phyloP scores from a whole-genome alignment of 805 yeast genomes.

The Yamadazyma olivae region DNA sequence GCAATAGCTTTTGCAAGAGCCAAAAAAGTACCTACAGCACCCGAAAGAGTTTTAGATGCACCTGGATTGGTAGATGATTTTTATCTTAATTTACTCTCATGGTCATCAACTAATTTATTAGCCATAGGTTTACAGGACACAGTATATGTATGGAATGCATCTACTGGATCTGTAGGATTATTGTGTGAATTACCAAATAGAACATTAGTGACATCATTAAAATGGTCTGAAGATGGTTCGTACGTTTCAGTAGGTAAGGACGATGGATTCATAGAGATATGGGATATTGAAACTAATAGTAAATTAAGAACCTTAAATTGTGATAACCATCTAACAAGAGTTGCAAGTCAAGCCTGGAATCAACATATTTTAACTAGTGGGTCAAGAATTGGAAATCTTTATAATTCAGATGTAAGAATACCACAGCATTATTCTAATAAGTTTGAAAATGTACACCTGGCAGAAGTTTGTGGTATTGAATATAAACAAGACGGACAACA shows the following conservation, averaged over 20 bases:
- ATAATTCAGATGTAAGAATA: conserved; percentile 86
- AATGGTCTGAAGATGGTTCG: conserved; percentile 90
- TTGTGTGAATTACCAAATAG: conserved; percentile 53
- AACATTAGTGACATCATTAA: conserved; percentile 61
- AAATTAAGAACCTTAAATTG: conserved; percentile 76
- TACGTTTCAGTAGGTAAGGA: conserved; percentile 81
- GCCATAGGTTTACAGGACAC: conserved; percentile 86
- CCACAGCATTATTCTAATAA: conserved; percentile 70
- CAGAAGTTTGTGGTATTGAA: conserved; percentile 90
- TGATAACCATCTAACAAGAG: conserved; percentile 59
- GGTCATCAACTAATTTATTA: conserved; percentile 79
- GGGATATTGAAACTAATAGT: conserved; percentile 84
- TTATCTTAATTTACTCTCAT: conserved; percentile 78
- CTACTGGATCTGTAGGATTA: conserved; percentile 70
- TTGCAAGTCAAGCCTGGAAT: conserved; percentile 84
- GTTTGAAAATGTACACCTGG: conserved; percentile 55
- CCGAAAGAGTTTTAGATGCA: conserved; percentile 92
- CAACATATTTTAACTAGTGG: conserved; percentile 83
- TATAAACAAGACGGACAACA: conserved; percentile 84
- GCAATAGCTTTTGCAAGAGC: conserved; percentile 62
- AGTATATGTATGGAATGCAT: conserved; percentile 91
- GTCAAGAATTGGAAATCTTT: conserved; percentile 77
- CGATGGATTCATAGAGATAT: conserved; percentile 83
- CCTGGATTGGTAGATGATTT: conserved; percentile 94
- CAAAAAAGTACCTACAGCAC: conserved; percentile 79